phyloP scores from a whole-genome alignment of 768 basidiomycete species.

The Phylloporus scabripes region DNA sequence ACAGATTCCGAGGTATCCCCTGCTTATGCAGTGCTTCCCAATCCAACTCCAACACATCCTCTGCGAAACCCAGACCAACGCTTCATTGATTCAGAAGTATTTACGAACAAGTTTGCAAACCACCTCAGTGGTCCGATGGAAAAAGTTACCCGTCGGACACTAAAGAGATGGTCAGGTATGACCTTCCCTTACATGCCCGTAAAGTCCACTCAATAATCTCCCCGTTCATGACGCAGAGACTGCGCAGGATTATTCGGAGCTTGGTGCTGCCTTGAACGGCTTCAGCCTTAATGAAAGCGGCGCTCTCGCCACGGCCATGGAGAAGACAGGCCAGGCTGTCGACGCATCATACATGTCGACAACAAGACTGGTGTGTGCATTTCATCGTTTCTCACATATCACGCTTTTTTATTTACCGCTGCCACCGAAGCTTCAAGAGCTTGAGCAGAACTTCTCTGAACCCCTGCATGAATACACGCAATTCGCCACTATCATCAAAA shows the following conservation, averaged over 20 bases:
- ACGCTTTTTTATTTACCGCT: slow-evolving; percentile 6
- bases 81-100: slow-evolving; percentile 92
- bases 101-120: slow-evolving; percentile 91
- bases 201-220: slow-evolving; percentile 2
- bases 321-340: slow-evolving; percentile 95
- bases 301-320: slow-evolving; percentile 73
- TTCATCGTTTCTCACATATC: slow-evolving; percentile 1
- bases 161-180: slow-evolving; percentile 93
- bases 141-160: slow-evolving; percentile 85
- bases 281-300: slow-evolving; percentile 85
- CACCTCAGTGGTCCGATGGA: slow-evolving; percentile 93
- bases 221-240: slow-evolving; percentile 44
- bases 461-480: slow-evolving; percentile 94
- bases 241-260: slow-evolving; percentile 82
- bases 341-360: slow-evolving; percentile 94
- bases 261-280: slow-evolving; percentile 88
- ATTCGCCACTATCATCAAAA: slow-evolving; percentile 93
- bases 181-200: slow-evolving; percentile 6
- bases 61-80: slow-evolving; percentile 91
- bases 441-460: slow-evolving; percentile 94
- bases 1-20: slow-evolving; percentile 68
- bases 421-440: slow-evolving; percentile 70
- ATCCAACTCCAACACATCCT: slow-evolving; percentile 83
- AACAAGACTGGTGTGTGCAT: slow-evolving; percentile 65
- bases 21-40: slow-evolving; percentile 81